phyloP scores from a whole-genome alignment of 352 stramenopile genomes.

The Phytophthora pluvialis region DNA sequence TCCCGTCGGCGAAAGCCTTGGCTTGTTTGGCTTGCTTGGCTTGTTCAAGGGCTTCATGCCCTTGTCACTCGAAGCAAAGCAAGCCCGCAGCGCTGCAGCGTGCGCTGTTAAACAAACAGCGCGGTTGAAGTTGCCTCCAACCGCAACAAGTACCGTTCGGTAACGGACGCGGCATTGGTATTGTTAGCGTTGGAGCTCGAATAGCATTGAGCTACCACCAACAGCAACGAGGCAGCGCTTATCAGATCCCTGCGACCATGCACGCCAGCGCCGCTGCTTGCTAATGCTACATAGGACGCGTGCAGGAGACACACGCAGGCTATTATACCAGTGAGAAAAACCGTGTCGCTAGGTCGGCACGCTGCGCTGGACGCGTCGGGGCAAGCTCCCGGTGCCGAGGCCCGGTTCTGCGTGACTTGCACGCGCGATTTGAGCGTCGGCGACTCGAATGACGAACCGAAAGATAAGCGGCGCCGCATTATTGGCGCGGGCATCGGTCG shows the following conservation, averaged over 20 bases:
- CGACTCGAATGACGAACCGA: slow-evolving; percentile 7
- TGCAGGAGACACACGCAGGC: neutral
- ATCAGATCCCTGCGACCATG: slow-evolving; percentile 10
- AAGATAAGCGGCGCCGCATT: neutral
- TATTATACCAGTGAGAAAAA: slow-evolving; percentile 3
- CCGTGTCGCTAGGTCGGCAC: neutral
- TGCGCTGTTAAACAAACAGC: neutral
- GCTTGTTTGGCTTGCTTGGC: neutral
- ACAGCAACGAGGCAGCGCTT: too few relatives aligned
- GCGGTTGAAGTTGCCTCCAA: slow-evolving; percentile 13
- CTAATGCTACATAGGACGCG: slow-evolving; percentile 19
- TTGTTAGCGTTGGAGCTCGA: slow-evolving; percentile 9
- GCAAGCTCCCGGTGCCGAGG: neutral
- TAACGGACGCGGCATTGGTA: slow-evolving; percentile 14
- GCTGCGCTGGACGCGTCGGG: neutral
- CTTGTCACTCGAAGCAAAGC: neutral
- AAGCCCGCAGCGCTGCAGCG: neutral
- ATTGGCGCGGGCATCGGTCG: neutral
- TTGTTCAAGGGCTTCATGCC: neutral
- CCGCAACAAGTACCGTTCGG: slow-evolving; percentile 10
- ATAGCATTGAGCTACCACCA: too few relatives aligned
- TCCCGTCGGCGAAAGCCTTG: neutral
- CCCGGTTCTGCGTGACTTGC: too few relatives aligned
- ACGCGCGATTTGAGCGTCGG: too few relatives aligned
- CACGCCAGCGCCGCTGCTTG: slow-evolving; percentile 3